phyloP scores from a whole-genome alignment of 2,329 filamentous ascomycete genomes.

The Neophaeococcomyces aloes region DNA sequence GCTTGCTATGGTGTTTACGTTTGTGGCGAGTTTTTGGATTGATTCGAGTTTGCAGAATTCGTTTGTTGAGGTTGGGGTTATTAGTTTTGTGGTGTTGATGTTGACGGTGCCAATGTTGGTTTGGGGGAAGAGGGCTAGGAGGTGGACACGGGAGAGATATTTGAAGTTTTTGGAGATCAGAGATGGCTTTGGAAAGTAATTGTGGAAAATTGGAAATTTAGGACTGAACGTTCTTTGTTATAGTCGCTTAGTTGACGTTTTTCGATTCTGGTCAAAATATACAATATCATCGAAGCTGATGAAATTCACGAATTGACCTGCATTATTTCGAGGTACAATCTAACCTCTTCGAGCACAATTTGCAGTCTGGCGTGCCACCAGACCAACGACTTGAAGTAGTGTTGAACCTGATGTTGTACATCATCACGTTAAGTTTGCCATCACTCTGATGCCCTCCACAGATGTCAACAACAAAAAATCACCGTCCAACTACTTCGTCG shows the following conservation, averaged over 20 bases:
- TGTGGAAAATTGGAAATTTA: background rate
- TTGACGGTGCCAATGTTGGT: slow-evolving; percentile 45
- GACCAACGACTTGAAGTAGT: too few species aligned
- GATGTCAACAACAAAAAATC: too few species aligned
- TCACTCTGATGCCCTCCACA: too few species aligned
- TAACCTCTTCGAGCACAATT: too few species aligned
- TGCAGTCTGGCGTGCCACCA: too few species aligned
- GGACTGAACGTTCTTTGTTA: too few species aligned
- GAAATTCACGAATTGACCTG: too few species aligned
- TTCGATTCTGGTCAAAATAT: background rate
- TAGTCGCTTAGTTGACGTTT: too few species aligned
- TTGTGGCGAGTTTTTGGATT: slow-evolving; percentile 42
- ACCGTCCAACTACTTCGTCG: too few species aligned
- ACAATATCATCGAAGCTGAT: background rate
- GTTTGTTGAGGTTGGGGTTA: slow-evolving; percentile 43
- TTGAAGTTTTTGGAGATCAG: slow-evolving; percentile 34
- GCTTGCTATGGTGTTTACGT: slow-evolving; percentile 46
- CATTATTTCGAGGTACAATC: too few species aligned
- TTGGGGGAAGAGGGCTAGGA: slow-evolving; percentile 42
- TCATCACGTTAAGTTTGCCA: too few species aligned
- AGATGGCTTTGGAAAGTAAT: background rate
- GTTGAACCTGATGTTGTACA: too few species aligned
- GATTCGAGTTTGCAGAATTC: slow-evolving; percentile 36
- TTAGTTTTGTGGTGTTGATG: slow-evolving; percentile 43
- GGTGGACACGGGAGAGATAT: slow-evolving; percentile 40